Conservation (phyloP, 306 rosid species). For the Macrotyloma uniflorum region DNA sequence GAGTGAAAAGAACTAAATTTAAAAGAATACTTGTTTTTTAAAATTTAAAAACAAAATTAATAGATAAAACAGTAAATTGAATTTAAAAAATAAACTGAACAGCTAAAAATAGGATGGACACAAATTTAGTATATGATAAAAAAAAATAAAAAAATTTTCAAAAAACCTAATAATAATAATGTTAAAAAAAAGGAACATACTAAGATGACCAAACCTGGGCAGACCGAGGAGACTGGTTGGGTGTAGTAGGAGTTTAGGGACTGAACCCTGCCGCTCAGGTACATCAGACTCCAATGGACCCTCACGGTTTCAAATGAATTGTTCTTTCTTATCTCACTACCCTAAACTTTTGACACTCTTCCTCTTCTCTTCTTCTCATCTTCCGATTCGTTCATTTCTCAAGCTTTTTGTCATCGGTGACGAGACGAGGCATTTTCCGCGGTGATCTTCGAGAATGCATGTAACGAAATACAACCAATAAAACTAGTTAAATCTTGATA, state of each 20-base stretch:
- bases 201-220: no score
- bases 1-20: no score
- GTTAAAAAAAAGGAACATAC: no score
- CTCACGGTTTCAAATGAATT: neutral
- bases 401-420: neutral
- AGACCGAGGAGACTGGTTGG: neutral
- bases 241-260: neutral
- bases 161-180: no score
- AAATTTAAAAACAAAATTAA: no score
- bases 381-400: constrained; percentile 1
- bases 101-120: no score
- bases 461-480: neutral
- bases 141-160: no score
- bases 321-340: neutral
- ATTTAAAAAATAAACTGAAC: no score
- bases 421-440: neutral
- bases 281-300: neutral
- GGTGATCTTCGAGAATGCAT: neutral
- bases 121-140: no score
- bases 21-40: no score
- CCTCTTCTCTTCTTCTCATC: neutral
- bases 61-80: no score
- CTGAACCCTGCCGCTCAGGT: neutral
- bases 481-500: neutral
- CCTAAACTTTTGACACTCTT: neutral